phyloP scores from a whole-genome alignment of 768 basidiomycete species.

The Hericium coralloides region DNA sequence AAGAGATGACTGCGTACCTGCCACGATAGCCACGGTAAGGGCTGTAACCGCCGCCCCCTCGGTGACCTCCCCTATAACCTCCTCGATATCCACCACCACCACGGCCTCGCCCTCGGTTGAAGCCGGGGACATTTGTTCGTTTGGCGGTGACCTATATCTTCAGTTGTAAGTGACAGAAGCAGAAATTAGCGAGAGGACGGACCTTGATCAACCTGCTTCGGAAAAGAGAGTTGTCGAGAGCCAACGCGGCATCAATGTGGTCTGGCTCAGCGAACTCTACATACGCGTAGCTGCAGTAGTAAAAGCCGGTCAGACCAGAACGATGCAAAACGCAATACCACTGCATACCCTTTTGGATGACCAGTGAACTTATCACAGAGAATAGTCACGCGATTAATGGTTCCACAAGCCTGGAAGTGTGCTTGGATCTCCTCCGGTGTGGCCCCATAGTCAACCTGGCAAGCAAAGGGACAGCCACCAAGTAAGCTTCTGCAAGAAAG shows the following conservation, averaged over 20 bases:
- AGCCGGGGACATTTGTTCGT: slow-evolving; percentile 92
- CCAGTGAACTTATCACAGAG: slow-evolving; percentile 99
- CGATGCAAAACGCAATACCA: not conserved
- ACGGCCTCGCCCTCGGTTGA: slow-evolving; percentile 75
- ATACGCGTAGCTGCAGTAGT: slow-evolving; percentile 74
- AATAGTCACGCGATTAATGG: slow-evolving; percentile 98
- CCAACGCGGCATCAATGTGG: slow-evolving; percentile 82
- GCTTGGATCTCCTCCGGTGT: slow-evolving; percentile 98
- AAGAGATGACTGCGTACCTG: slow-evolving; percentile 41
- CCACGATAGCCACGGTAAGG: slow-evolving; percentile 64
- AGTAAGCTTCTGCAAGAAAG: not conserved
- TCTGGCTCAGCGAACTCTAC: slow-evolving; percentile 96
- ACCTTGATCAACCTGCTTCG: slow-evolving; percentile 90
- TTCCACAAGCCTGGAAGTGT: slow-evolving; percentile 96
- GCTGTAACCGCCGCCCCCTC: slow-evolving; percentile 54
- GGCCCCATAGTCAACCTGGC: slow-evolving; percentile 91
- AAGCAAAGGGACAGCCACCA: not conserved
- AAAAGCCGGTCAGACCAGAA: slow-evolving; percentile 6
- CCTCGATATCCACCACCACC: slow-evolving; percentile 40
- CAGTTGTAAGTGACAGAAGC: not conserved
- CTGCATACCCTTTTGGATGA: slow-evolving; percentile 88
- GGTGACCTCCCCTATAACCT: slow-evolving; percentile 46
- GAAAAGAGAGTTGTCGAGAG: slow-evolving; percentile 95
- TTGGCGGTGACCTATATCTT: slow-evolving; percentile 78
- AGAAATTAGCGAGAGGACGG: slow-evolving; percentile 13